A percentile compares a stretch with the other conserved stretches of the same genome.
phyloP scores from a whole-genome alignment of 345 rosid genomes.

The Eucalyptus cloeziana region DNA sequence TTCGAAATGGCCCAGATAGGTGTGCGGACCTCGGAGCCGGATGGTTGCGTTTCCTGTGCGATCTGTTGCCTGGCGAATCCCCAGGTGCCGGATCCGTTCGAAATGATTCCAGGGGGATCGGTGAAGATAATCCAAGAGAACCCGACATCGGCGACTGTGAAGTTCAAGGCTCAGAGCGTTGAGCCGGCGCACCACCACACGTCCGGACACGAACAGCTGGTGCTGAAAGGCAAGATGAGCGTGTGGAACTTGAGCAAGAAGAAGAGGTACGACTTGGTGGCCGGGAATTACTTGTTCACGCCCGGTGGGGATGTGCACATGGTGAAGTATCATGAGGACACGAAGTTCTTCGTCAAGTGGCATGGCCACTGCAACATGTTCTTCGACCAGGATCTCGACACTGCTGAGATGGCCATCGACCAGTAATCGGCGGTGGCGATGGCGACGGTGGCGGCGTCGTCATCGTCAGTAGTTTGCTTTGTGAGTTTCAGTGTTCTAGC shows the following conservation, averaged over 20 bases:
- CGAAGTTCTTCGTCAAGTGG: constrained; percentile 85
- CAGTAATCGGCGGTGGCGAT: neutral
- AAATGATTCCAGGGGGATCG: constrained; percentile 69
- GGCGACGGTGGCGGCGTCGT: fast-evolving
- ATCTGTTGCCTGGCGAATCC: constrained; percentile 49
- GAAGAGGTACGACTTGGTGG: constrained; percentile 32
- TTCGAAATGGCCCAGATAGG: constrained; percentile 48
- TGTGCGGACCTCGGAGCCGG: neutral
- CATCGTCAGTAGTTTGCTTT: neutral
- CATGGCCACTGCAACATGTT: constrained; percentile 60
- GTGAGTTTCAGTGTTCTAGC: neutral
- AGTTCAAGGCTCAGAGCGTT: constrained; percentile 22
- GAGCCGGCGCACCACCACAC: constrained; percentile 93
- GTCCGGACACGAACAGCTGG: constrained; percentile 74
- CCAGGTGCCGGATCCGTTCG: constrained; percentile 36
- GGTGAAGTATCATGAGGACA: constrained; percentile 77
- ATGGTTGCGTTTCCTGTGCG: constrained; percentile 11
- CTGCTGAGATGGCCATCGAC: constrained; percentile 35
- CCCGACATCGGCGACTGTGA: constrained; percentile 47
- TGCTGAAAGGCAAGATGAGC: constrained; percentile 34
- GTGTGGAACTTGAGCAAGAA: constrained; percentile 80
- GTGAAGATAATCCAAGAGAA: constrained; percentile 81
- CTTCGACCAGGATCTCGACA: constrained; percentile 39
- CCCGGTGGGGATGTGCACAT: constrained; percentile 79
- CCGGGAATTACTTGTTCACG: constrained; percentile 67